Evolutionary conservation across 257 asterid species (phyloP).

Genomic region (Plectranthus barbatus): DNA sequence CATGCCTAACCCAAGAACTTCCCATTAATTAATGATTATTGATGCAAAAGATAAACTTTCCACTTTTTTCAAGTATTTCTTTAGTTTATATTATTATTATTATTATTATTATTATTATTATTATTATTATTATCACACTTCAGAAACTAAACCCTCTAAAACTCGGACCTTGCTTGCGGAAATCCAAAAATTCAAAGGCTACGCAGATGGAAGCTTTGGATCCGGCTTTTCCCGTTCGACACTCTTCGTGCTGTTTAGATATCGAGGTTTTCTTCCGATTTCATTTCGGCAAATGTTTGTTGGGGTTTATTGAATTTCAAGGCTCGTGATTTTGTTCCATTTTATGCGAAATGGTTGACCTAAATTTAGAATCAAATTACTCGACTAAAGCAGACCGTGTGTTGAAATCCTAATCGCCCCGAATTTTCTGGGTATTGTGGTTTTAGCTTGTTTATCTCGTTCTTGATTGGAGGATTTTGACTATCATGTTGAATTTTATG

Average conservation of each 20-base stretch:
- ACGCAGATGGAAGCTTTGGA: conserved; percentile 22
- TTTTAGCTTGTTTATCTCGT: background rate
- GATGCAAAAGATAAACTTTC: no score
- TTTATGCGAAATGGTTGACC: background rate
- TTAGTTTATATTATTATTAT: no score
- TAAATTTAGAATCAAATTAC: background rate
- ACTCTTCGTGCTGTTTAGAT: conserved; percentile 22
- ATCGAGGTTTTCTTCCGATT: conserved; percentile 29
- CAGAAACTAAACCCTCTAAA: no score
- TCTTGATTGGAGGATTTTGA: background rate
- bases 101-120: no score
- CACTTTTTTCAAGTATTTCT: no score
- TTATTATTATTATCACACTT: no score
- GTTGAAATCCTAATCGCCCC: background rate
- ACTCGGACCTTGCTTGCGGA: no score
- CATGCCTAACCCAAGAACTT: no score
- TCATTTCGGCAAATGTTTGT: background rate
- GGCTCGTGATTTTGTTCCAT: background rate
- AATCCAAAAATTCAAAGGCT: background rate
- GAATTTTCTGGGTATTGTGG: background rate
- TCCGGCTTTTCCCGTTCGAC: conserved; percentile 34
- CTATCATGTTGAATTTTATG: background rate
- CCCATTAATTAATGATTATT: no score
- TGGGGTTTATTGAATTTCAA: no score
- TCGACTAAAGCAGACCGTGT: background rate